Base-by-base conservation (phyloP, 1,139 yeast genomes). In the Blastobotrys proliferans region DNA sequence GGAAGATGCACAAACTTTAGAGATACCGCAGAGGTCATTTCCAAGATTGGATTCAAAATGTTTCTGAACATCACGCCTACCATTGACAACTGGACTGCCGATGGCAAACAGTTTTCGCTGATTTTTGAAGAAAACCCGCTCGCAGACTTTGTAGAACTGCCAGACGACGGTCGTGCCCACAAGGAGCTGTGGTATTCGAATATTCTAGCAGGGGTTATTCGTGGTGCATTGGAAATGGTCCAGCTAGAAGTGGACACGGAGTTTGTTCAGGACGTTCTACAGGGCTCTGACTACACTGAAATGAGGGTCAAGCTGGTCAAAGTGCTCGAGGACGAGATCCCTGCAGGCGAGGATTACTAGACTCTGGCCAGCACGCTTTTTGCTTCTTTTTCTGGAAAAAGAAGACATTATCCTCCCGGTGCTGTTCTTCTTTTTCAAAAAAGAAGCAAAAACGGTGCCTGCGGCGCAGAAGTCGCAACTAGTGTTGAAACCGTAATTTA, bases 161-260 rank as follows among this genome's bases (percentile, higher is more conserved):
- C 97, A 0, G 75, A 78, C 43, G 92, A 81, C 51, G 78, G 81
- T 30, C 75, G 75, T 50, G 85, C 94, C 2, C 69, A 69, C 46
- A 76, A 75, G 51, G 88, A 84, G 55, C 69, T 92, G 45, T 92
- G 98, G 97, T 92, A 88, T 60, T 84, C 94, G 2, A 94, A 92
- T 58, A 75, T 92, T 3, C 68, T 88, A 30, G 85, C 94, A 52
- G 99, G 99, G 13, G 94, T 92, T 2, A 66, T 92, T 43, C 75
- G 87, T 45, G 97, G 98, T 2, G 92, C 96, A 0, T 67, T 92
- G 45, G 96, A 90, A 57, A 90, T 90, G 97, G 95, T 92, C 2
- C 98, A 92, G 61, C 68, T 92, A 56, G 95, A 90, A 50, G 90
- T 90, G 44, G 95, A 90, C 47, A 88, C 83, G 3, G 71, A 69